phyloP scores from a whole-genome alignment of 805 yeast genomes.

The Metschnikowia arizonensis region DNA sequence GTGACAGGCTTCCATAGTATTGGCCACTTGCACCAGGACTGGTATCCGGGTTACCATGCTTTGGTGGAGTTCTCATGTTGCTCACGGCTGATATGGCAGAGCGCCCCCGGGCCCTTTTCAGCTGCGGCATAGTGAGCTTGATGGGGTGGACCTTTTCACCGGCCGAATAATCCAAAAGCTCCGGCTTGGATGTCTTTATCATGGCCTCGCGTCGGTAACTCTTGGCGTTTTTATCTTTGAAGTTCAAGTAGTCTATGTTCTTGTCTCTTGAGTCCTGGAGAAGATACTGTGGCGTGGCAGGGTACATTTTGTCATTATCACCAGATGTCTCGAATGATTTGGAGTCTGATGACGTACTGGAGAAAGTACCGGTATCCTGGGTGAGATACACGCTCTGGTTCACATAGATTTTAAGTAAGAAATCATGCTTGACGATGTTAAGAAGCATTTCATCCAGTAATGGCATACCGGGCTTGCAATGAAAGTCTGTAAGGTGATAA shows the following conservation, averaged over 20 bases:
- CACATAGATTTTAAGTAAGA: conserved; percentile 33
- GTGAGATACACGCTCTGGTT: conserved; percentile 33
- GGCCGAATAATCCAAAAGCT: background rate
- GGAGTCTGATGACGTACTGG: conserved; percentile 52
- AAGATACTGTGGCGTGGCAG: conserved; percentile 67
- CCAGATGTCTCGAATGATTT: conserved; percentile 48
- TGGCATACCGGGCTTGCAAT: conserved; percentile 53
- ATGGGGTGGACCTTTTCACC: conserved; percentile 7
- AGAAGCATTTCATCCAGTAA: conserved; percentile 48
- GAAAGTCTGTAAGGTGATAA: conserved; percentile 67
- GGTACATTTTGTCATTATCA: conserved; percentile 45
- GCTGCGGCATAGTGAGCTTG: conserved; percentile 17
- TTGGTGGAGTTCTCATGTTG: conserved; percentile 8
- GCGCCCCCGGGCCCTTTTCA: conserved; percentile 9
- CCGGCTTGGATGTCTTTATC: background rate
- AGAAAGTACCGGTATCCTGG: conserved; percentile 30
- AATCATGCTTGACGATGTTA: conserved; percentile 28
- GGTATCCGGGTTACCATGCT: background rate
- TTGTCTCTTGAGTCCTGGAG: conserved; percentile 42
- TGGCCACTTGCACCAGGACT: background rate
- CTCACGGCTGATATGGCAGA: conserved; percentile 3
- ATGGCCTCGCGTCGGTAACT: background rate
- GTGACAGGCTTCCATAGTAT: background rate
- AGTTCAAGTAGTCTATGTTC: conserved; percentile 52
- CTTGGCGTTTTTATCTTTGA: conserved; percentile 37